phyloP scores from a whole-genome alignment of 371 early-diverging fungal genomes.

The Haplosporangium sp. region DNA sequence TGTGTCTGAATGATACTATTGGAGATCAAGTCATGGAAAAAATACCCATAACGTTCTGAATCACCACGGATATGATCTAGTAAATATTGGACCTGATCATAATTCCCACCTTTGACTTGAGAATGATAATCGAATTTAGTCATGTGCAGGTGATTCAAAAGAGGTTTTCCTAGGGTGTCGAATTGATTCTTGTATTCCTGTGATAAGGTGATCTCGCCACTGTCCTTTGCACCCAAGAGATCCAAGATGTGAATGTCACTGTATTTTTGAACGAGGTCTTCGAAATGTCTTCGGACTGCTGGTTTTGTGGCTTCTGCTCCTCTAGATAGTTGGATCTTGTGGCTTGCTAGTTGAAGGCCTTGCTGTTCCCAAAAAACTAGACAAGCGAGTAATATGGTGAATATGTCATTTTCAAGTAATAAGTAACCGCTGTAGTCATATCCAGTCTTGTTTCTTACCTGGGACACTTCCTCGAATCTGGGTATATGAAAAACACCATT shows the following conservation, averaged over 20 bases:
- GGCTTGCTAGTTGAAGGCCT: conserved; percentile 83
- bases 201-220: conserved; percentile 78
- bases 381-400: neutral
- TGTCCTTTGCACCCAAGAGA: conserved; percentile 79
- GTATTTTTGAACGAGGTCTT: conserved; percentile 82
- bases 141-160: conserved; percentile 61
- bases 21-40: conserved; percentile 69
- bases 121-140: conserved; percentile 89
- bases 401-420: too few species aligned
- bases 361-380: conserved; percentile 96
- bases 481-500: conserved; percentile 74
- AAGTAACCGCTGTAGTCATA: too few species aligned
- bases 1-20: conserved; percentile 73
- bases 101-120: conserved; percentile 82
- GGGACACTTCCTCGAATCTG: conserved; percentile 96
- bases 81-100: conserved; percentile 76
- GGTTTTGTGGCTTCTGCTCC: conserved; percentile 77
- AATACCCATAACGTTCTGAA: conserved; percentile 74
- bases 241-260: conserved; percentile 84
- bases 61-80: conserved; percentile 61
- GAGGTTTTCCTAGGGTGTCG: conserved; percentile 31
- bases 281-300: conserved; percentile 86
- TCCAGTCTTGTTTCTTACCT: conserved; percentile 45
- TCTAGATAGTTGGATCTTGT: conserved; percentile 82
- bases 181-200: conserved; percentile 77